Percentiles rank a stretch among this genome's conserved stretches.
phyloP scores from a whole-genome alignment of 2,329 filamentous ascomycete genomes.

The Truncatella angustata region DNA sequence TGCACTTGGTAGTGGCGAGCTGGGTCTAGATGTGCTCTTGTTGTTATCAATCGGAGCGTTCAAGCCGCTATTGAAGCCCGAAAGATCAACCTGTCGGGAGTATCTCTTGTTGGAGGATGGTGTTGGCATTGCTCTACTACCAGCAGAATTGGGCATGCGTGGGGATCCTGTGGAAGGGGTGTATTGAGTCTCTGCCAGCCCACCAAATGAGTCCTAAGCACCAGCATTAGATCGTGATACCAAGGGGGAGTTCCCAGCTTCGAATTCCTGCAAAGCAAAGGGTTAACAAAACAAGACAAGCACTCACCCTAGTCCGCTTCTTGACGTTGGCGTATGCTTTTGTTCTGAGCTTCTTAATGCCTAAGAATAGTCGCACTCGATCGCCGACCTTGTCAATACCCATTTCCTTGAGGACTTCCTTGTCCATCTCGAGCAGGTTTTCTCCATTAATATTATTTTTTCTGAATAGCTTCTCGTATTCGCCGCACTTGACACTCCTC shows the following conservation, averaged over 20 bases:
- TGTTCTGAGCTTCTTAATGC: slow-evolving; percentile 79
- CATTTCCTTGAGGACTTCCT: slow-evolving; percentile 94
- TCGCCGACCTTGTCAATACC: slow-evolving; percentile 98
- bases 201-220: slow-evolving; percentile 75
- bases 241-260: neutral
- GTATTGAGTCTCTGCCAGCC: slow-evolving; percentile 63
- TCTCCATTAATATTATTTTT: slow-evolving; percentile 97
- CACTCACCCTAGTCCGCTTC: slow-evolving; percentile 78
- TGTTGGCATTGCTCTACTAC: slow-evolving; percentile 43
- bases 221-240: slow-evolving; percentile 11
- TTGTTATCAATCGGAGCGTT: slow-evolving; percentile 31
- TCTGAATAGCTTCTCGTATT: slow-evolving; percentile 88
- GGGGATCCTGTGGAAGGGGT: slow-evolving; percentile 64
- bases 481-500: slow-evolving; percentile 83
- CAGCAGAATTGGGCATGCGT: slow-evolving; percentile 53
- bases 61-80: slow-evolving; percentile 25
- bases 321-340: slow-evolving; percentile 74
- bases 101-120: slow-evolving; percentile 59
- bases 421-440: slow-evolving; percentile 95
- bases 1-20: slow-evolving; percentile 62
- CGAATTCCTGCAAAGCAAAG: neutral
- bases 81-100: slow-evolving; percentile 57
- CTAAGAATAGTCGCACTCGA: slow-evolving; percentile 83
- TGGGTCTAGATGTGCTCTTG: slow-evolving; percentile 64
- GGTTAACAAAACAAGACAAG: slow-evolving; percentile 1